Evolutionary conservation across 2,329 filamentous ascomycete genomes (phyloP).

Genomic region (Pseudogymnoascus sp.): DNA sequence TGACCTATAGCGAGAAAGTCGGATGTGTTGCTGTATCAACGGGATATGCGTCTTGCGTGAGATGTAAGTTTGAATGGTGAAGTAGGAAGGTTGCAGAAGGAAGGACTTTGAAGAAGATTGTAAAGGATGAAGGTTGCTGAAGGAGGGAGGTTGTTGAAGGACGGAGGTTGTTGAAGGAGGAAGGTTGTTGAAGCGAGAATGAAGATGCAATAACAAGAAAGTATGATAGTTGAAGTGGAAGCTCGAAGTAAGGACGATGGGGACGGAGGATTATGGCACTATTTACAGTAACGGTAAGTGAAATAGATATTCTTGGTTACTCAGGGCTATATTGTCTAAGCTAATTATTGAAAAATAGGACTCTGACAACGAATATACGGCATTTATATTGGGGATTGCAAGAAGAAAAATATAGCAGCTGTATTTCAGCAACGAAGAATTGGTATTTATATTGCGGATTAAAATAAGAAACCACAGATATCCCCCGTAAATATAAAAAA

Average conservation of each 20-base stretch:
- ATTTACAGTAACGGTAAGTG: no score
- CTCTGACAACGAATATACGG: no score
- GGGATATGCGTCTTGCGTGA: not conserved
- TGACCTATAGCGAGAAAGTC: not conserved
- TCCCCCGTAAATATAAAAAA: not conserved
- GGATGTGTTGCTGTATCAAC: not conserved
- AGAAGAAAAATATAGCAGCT: not conserved
- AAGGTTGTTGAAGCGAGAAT: not conserved
- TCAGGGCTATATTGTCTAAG: no score
- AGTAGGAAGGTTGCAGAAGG: no score
- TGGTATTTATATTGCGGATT: not conserved
- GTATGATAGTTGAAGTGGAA: no score
- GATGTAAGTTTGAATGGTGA: not conserved
- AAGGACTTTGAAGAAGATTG: not conserved
- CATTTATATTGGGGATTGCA: not conserved
- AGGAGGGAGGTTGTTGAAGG: not conserved
- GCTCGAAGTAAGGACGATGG: no score
- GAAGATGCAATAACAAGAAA: no score
- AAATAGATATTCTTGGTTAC: no score
- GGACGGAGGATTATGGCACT: no score
- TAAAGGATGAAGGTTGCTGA: not conserved
- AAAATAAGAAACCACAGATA: not conserved
- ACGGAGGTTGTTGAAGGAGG: not conserved
- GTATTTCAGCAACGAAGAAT: not conserved
- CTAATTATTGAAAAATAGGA: no score